These are phyloP conservation scores for Verticillium zaregamsianum DNA, from an alignment of 2,329 filamentous ascomycete genomes.

Conservation along the genomic window DNA sequence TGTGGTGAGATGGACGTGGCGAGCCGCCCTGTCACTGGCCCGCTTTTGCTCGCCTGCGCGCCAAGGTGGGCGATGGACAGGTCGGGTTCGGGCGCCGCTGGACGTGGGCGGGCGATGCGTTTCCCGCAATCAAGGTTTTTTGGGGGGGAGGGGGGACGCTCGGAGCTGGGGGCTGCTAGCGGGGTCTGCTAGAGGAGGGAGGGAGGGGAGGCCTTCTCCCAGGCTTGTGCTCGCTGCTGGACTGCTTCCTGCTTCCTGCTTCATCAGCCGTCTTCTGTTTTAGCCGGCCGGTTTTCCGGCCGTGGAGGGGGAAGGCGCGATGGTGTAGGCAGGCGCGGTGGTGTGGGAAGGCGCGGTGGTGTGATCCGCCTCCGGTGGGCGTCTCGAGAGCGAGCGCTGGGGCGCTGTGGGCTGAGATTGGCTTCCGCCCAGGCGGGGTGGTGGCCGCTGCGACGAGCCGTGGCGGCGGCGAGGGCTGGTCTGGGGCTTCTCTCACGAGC, in stretches of 20 bases:
- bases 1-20: not conserved
- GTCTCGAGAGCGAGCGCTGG: not conserved
- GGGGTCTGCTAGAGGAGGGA: not conserved
- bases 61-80: not conserved
- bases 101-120: not conserved
- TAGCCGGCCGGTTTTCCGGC: not conserved
- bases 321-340: too few relatives aligned
- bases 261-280: not conserved
- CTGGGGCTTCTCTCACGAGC: not conserved
- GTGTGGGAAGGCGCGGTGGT: too few relatives aligned
- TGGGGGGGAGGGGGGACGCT: not conserved
- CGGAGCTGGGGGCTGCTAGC: not conserved
- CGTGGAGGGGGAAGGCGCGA: not conserved
- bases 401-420: not conserved
- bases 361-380: not conserved
- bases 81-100: not conserved
- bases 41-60: not conserved
- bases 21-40: not conserved
- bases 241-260: too few relatives aligned
- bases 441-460: not conserved
- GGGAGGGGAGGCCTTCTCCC: not conserved
- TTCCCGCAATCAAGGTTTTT: not conserved
- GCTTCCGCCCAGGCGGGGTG: not conserved
- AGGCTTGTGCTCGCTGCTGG: not conserved
- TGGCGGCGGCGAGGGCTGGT: not conserved